Base-by-base conservation (phyloP, 1,284 basidiomycete genomes). In the Tremellales sp. region DNA sequence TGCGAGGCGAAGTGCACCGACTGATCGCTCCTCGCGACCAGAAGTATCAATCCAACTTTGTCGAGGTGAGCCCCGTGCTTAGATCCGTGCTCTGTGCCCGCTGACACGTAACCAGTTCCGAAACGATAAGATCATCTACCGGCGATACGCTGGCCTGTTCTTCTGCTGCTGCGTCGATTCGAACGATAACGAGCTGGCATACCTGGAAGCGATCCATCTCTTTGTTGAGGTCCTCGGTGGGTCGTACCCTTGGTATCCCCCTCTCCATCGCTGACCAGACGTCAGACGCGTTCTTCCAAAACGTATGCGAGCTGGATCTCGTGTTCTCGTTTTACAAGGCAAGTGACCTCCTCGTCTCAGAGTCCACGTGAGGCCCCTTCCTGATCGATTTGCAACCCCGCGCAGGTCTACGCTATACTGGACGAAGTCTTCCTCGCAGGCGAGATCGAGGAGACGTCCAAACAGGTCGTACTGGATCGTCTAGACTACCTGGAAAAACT, bases 251-350 rank as follows among this genome's bases (percentile, higher is more conserved):
- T 34, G 22, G 31, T 16, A 50, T 45, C 26, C 10, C 10, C 28
- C 35, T 32, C 37, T 21, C 29, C 39, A 14, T 32, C 16, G 14
- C 38, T 19, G 18, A 12, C 22, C 19, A 34, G 16, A 43, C 16
- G 21, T n/a, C 54, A 93, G 93, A 97, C 67, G 84, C 91, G 0
- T 97, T 97, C 76, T 98, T 98, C 66, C 90, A 94, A 69, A 97
- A 97, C 63, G 94, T 98, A 1, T 97, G 93, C 75, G 93, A 97
- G 72, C 79, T 97, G 16, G 80, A 98, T 66, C 80, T 98, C 3
- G 94, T 98, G 2, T 98, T 97, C 77, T 97, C 97, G 66, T 98
- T 98, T 72, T 97, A 97, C 76, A 97, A 97, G 78, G 91, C 85
- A 47, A 33, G 68, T 48, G 12, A 1, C 71, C 10, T 8, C 44